Evolutionary conservation across 371 early-diverging fungal genomes (phyloP), one percentile per base, ranked within the genome.

Genomic region (Mucor lusitanicus): DNA sequence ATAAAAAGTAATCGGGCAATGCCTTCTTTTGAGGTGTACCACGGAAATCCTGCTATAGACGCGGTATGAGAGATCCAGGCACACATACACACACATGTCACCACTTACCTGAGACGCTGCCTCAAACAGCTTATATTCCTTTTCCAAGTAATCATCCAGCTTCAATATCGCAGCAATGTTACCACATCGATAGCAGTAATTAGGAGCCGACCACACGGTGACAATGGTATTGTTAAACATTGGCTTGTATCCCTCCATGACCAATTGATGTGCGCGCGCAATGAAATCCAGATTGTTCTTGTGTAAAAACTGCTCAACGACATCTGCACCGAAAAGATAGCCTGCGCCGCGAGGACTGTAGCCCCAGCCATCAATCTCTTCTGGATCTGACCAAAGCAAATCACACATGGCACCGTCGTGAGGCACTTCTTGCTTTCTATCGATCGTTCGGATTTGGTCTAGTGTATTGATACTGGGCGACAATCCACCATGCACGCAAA

Each of bases 381-480:
- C 99, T 15, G 99, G 99, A 84, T 99, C 99, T 23, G 97, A 96
- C 99, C 99, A 99, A 35, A 99, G 83, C 63, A 99, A 76, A 73
- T 99, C 99, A 72, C 98, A 97, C 97, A 98, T 97, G 13, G 96
- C 94, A 37, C 99, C 99, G 70, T 97, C 96, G 75, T 99, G 99
- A 35, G 99, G 99, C 6, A 99, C 96, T 82, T 99, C 99, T 76
- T 97, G 95, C 79, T 96, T 96, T 69, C 99, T 84, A 74, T 99
- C 97, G 67, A 99, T 97, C n/a, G 88, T 90, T 30, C 97, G 88
- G 33, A 99, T 96, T 91, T 99, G 97, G 72, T 99, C 99, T 17
- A 99, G 77, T 4, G 97, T 94, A 64, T 89, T 91, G 62, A 99
- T 91, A 6, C 90, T 87, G 2, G 99, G 99, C 23, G 95, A 95